phyloP scores from a whole-genome alignment of 495 filamentous ascomycete genomes.

The Staphylotrichum tortipilum region DNA sequence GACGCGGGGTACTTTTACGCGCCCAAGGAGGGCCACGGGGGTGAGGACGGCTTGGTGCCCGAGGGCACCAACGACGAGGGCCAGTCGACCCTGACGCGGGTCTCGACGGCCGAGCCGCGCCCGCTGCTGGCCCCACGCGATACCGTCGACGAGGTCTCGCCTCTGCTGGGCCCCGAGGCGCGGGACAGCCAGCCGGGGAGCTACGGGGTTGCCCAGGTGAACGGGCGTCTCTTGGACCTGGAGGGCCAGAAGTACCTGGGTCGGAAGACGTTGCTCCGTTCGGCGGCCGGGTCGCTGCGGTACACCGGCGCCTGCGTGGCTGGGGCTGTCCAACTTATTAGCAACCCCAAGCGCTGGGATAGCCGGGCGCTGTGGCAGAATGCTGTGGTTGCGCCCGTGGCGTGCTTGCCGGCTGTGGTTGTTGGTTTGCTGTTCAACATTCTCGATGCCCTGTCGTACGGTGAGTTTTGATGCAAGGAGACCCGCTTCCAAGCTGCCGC shows the following conservation, averaged over 20 bases:
- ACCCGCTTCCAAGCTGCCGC: no score
- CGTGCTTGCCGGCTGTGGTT: slow-evolving; percentile 72
- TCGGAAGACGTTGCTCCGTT: slow-evolving; percentile 12
- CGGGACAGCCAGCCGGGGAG: slow-evolving; percentile 13
- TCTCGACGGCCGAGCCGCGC: background rate
- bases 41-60: slow-evolving; percentile 9
- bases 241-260: slow-evolving; percentile 33
- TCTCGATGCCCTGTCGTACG: slow-evolving; percentile 89
- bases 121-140: slow-evolving; percentile 3
- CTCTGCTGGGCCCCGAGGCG: slow-evolving; percentile 26
- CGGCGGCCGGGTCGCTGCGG: slow-evolving; percentile 4
- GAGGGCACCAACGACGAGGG: slow-evolving; percentile 5
- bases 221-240: slow-evolving; percentile 24
- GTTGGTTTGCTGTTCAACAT: slow-evolving; percentile 87
- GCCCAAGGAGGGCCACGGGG: slow-evolving; percentile 7
- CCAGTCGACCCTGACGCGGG: background rate
- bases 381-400: slow-evolving; percentile 55
- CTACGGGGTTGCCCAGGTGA: slow-evolving; percentile 16
- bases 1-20: slow-evolving; percentile 14
- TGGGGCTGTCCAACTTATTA: slow-evolving; percentile 12
- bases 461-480: slow-evolving; percentile 37
- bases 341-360: slow-evolving; percentile 67
- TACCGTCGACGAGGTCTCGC: slow-evolving; percentile 26
- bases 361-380: slow-evolving; percentile 52
- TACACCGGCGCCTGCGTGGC: slow-evolving; percentile 1